phyloP scores from a whole-genome alignment of 2,329 filamentous ascomycete species.

The Penicillium freii region DNA sequence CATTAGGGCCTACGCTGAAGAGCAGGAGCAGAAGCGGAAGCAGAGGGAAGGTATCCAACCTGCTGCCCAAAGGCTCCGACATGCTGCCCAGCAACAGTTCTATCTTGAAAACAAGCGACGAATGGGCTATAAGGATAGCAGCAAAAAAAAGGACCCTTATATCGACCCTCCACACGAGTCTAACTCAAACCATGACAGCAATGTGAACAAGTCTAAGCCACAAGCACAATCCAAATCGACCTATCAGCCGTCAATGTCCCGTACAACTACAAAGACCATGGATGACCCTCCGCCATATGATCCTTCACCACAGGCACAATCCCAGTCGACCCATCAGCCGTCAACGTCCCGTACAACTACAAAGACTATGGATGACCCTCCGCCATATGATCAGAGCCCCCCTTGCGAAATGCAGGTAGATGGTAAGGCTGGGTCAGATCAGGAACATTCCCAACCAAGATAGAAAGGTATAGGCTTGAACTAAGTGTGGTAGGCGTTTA shows the following conservation, averaged over 20 bases:
- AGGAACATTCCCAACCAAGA: not conserved
- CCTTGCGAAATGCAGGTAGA: not conserved
- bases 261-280: not conserved
- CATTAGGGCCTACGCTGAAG: not conserved
- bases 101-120: not conserved
- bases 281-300: not conserved
- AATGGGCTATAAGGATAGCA: not conserved
- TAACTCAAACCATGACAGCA: not conserved
- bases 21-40: not conserved
- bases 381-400: not conserved
- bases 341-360: not conserved
- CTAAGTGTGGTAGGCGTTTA: not conserved
- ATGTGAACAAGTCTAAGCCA: not conserved
- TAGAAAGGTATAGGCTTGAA: not conserved
- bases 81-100: not conserved
- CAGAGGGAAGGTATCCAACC: not conserved
- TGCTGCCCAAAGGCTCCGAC: not conserved
- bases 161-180: not conserved
- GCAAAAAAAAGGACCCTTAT: not conserved
- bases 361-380: not conserved
- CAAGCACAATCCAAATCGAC: not conserved
- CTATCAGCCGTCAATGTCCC: not conserved
- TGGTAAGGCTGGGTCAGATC: not conserved
- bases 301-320: not conserved
- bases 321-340: not conserved